A percentile compares a stretch with the other conserved stretches of the same genome.
Conservation (phyloP, 208 protist species). For the Trypanosoma melophagium region DNA sequence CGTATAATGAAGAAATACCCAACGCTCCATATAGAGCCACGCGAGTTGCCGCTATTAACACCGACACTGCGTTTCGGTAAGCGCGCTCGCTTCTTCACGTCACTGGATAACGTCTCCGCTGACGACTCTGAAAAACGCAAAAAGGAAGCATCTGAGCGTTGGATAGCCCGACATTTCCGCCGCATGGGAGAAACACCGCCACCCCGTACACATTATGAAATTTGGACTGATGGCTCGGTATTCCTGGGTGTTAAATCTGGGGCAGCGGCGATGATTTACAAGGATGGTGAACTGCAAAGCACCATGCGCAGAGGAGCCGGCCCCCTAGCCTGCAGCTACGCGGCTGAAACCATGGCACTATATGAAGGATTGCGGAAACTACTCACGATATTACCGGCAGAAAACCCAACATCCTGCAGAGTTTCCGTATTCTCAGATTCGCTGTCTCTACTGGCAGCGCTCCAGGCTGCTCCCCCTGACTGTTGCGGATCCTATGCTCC, state of each 20-base stretch:
- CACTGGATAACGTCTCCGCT: not conserved
- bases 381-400: not conserved
- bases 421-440: conserved; percentile 3
- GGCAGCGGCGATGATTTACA: conserved; percentile 18
- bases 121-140: not conserved
- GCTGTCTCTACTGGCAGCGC: not conserved
- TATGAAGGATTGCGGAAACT: conserved; percentile 3
- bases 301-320: conserved; percentile 8
- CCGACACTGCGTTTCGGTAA: too few species aligned
- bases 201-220: conserved; percentile 7
- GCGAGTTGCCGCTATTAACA: too few species aligned
- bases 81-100: not conserved
- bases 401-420: not conserved
- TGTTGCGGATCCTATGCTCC: not conserved
- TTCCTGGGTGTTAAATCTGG: conserved; percentile 19
- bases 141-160: conserved; percentile 7
- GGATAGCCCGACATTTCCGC: not conserved
- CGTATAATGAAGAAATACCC: too few species aligned
- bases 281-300: not conserved
- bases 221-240: conserved; percentile 28
- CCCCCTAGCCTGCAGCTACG: conserved; percentile 23
- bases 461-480: not conserved
- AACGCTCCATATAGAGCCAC: too few species aligned
- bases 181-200: not conserved
- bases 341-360: conserved; percentile 24